Percentiles rank a stretch among this genome's conserved stretches.
Evolutionary conservation across 768 basidiomycete genomes (phyloP).

Genomic region (Kwoniella sp.): DNA sequence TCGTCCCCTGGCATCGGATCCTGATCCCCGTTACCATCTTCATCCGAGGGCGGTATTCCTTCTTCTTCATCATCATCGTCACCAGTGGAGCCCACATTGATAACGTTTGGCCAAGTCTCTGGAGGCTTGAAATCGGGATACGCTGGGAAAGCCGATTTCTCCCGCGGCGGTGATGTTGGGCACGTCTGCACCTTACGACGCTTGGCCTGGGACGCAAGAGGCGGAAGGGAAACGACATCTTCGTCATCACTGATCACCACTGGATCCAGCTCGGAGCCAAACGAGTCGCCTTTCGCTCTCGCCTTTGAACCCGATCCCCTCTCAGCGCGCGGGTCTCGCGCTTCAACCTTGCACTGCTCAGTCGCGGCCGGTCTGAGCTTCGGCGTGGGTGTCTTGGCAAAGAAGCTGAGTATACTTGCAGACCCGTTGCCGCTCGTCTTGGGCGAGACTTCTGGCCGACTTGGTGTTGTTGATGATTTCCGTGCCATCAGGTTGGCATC

Average conservation of each 20-base stretch:
- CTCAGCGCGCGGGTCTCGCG: no score
- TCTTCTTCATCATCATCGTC: constrained; percentile 16
- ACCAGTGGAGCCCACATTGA: constrained; percentile 23
- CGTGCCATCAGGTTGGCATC: constrained; percentile 17
- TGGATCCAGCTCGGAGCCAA: constrained; percentile 33
- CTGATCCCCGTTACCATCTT: constrained; percentile 14
- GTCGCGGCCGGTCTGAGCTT: no score
- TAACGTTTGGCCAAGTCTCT: constrained; percentile 36
- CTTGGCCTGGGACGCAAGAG: neutral
- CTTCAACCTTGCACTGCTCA: no score
- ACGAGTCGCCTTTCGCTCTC: constrained; percentile 15
- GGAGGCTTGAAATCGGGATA: constrained; percentile 29
- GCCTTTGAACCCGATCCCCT: no score
- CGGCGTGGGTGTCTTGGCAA: constrained; percentile 22
- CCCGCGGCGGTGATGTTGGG: neutral
- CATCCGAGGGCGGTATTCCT: constrained; percentile 12
- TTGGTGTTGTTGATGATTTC: constrained; percentile 20
- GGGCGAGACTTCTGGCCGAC: neutral
- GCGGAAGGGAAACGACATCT: constrained; percentile 7
- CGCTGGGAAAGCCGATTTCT: constrained; percentile 18
- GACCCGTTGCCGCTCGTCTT: neutral
- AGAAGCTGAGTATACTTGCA: constrained; percentile 29
- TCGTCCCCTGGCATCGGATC: constrained; percentile 15
- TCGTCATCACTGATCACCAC: constrained; percentile 48
- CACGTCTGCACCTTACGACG: constrained; percentile 2